phyloP scores from a whole-genome alignment of 2,329 filamentous ascomycete species.

The Aspergillus sp. region DNA sequence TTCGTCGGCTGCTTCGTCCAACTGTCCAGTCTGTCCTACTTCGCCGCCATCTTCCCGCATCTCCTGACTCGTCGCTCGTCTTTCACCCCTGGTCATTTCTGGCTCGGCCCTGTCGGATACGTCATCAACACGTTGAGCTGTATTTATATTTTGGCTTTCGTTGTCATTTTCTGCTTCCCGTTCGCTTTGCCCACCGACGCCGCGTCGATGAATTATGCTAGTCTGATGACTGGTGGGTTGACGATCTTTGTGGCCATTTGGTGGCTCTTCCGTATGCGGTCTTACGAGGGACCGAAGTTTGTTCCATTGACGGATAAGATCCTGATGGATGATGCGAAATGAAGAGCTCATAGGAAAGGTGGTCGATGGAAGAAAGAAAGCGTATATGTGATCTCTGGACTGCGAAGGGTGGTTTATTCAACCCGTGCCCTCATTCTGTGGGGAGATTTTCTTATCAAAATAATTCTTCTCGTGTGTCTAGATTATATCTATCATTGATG shows the following conservation, averaged over 20 bases:
- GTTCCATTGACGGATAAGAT: constrained; percentile 36
- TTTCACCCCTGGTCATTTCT: constrained; percentile 55
- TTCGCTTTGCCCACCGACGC: constrained; percentile 48
- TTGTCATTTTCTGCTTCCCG: constrained; percentile 62
- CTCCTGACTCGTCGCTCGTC: constrained; percentile 52
- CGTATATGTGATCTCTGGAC: too few relatives aligned
- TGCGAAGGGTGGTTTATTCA: too few relatives aligned
- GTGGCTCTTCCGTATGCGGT: constrained; percentile 39
- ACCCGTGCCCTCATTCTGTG: too few relatives aligned
- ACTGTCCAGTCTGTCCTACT: constrained; percentile 56
- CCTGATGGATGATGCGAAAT: constrained; percentile 32
- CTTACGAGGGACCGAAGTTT: constrained; percentile 38
- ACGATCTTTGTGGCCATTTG: constrained; percentile 51
- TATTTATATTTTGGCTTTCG: constrained; percentile 55
- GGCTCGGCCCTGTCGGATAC: constrained; percentile 53
- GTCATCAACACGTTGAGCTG: constrained; percentile 52
- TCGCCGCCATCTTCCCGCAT: constrained; percentile 53
- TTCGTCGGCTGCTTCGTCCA: constrained; percentile 60
- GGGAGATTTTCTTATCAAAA: too few relatives aligned
- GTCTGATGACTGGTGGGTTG: constrained; percentile 53
- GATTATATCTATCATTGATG: too few relatives aligned
- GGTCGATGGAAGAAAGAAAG: too few relatives aligned
- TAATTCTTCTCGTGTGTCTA: too few relatives aligned
- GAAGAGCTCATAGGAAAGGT: not conserved
- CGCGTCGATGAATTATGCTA: constrained; percentile 55